Base-by-base conservation (phyloP, 164 flowering plant genomes). In the Stephania yunnanensis region DNA sequence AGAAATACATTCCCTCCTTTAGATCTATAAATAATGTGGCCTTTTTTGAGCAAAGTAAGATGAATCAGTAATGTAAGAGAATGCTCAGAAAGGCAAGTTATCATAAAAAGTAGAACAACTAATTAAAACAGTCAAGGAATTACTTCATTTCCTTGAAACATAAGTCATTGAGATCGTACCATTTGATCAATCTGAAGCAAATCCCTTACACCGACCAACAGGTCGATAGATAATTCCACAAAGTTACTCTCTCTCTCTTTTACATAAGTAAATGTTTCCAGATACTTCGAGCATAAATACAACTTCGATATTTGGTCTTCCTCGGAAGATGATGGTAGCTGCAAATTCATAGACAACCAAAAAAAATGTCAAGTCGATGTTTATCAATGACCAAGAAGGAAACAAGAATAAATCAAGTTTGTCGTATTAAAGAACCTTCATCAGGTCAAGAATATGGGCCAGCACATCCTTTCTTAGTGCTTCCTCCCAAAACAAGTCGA, bases 401-500 rank as follows among this genome's bases (percentile, higher is more conserved):
- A 69, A 7, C 15, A 73, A 52, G 65, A 52, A 78, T 58, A 46
- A 71, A 20, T 22, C 65, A 46, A 74, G 68, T 6, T 46, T 25
- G 22, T 44, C 53, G 1, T 19, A 44, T 13, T 71, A 22, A 25
- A 72, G 36, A 86, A 96, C 99, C 99, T 91, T 94, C 93, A 96
- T 84, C 42, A 94, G 88, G 69, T 85, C 90, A 78, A 91, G 84
- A 81, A 92, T 83, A 81, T 84, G 88, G 1, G 75, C 78, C 48
- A 92, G 86, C 73, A 90, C 90, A 74, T 13, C 79, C 74, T 83
- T 87, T 81, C 94, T 89, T 81, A 90, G 77, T 44, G 79, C 68
- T 76, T 89, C 85, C 74, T 87, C 94, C 98, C 99, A 96, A 80
- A 94, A 96, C 78, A 96, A 88, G 61, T 90, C 92, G 85, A 94